phyloP scores from a whole-genome alignment of 2,329 filamentous ascomycete genomes.

The Venturia carpophila region DNA sequence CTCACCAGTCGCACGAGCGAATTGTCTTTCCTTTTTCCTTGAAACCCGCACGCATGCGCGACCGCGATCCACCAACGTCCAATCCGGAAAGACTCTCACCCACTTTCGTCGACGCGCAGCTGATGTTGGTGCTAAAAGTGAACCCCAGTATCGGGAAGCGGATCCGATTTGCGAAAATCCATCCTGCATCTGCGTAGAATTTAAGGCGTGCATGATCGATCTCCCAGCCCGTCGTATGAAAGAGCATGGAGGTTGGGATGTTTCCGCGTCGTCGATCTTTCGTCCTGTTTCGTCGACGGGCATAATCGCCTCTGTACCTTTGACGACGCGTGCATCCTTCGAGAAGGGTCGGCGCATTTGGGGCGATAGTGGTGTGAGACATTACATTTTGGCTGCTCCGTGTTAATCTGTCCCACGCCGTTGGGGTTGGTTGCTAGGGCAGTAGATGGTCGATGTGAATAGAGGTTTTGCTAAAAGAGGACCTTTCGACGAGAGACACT shows the following conservation, averaged over 20 bases:
- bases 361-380: neutral
- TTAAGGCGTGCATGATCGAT: constrained; percentile 2
- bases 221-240: neutral
- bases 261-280: neutral
- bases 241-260: neutral
- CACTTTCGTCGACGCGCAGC: neutral
- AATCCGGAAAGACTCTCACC: neutral
- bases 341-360: too few relatives aligned
- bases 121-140: neutral
- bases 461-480: too few relatives aligned
- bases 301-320: neutral
- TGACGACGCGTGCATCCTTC: neutral
- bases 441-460: too few relatives aligned
- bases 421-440: neutral
- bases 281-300: neutral
- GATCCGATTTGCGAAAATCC: neutral
- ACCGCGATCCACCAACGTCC: neutral
- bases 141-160: neutral
- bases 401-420: neutral
- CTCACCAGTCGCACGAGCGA: neutral
- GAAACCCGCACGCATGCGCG: neutral
- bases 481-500: too few relatives aligned
- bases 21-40: neutral
- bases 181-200: constrained; percentile 7
- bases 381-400: neutral